Conservation (phyloP, 2,329 filamentous ascomycete species). For the Phyllachora maydis region DNA sequence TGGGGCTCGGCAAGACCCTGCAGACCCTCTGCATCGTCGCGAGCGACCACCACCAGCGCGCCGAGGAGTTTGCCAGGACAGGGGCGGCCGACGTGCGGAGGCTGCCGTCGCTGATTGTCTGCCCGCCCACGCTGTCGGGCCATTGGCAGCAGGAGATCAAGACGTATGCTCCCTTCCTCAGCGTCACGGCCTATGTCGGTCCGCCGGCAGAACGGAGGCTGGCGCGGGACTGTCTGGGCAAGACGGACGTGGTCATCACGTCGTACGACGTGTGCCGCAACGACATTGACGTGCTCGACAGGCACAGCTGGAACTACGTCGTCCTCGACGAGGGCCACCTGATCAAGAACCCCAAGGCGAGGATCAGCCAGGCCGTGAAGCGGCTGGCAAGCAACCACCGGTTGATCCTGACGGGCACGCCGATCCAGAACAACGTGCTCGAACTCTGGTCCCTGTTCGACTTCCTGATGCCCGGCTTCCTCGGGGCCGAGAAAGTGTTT, state of each 20-base stretch:
- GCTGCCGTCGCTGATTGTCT: conserved; percentile 83
- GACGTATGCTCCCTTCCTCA: conserved; percentile 86
- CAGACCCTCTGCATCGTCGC: conserved; percentile 97
- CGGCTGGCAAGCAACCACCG: conserved; percentile 78
- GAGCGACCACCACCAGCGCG: conserved; percentile 86
- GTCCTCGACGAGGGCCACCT: conserved; percentile 94
- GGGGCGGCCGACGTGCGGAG: conserved; percentile 56
- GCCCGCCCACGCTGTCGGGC: conserved; percentile 84
- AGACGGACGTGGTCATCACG: conserved; percentile 85
- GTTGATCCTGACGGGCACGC: conserved; percentile 87
- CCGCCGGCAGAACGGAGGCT: conserved; percentile 61
- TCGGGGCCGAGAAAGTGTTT: conserved; percentile 90
- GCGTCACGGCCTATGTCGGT: conserved; percentile 77
- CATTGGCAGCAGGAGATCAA: conserved; percentile 98
- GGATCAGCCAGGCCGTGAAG: conserved; percentile 88
- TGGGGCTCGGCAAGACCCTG: conserved; percentile 94
- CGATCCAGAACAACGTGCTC: conserved; percentile 93
- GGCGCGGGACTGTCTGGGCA: conserved; percentile 46
- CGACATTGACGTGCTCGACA: conserved; percentile 65
- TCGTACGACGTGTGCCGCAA: conserved; percentile 98
- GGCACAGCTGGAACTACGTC: conserved; percentile 90
- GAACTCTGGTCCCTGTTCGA: conserved; percentile 97
- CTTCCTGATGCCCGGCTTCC: conserved; percentile 96
- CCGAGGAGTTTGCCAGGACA: conserved; percentile 75
- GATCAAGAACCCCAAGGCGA: conserved; percentile 97